Conservation (phyloP, 202 grass and related monocot species). For the Panicum virgatum region DNA sequence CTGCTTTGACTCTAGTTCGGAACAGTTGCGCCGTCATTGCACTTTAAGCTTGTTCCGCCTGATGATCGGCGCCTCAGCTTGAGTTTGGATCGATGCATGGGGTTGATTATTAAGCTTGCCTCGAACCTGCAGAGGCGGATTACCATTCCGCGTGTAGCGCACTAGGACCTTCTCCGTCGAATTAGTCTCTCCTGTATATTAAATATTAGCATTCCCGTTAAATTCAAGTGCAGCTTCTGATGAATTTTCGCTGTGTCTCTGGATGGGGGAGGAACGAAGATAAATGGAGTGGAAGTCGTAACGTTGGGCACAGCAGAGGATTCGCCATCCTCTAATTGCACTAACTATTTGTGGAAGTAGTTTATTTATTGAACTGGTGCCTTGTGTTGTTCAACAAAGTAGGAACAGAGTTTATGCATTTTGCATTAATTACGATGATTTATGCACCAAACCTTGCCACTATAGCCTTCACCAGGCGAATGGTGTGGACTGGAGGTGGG, state of each 20-base stretch:
- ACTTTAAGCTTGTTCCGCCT: not conserved
- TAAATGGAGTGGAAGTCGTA: not conserved
- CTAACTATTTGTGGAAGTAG: not conserved
- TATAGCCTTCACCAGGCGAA: not conserved
- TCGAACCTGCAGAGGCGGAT: not conserved
- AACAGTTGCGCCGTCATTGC: not conserved
- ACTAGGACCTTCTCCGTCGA: not conserved
- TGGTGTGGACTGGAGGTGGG: not conserved
- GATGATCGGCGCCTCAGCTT: not conserved
- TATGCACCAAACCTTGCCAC: not conserved
- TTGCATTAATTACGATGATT: not conserved
- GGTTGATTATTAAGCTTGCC: not conserved
- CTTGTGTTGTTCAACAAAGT: not conserved
- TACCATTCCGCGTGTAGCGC: not conserved
- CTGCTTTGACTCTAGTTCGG: not conserved
- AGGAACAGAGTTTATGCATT: not conserved
- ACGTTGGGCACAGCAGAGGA: not conserved
- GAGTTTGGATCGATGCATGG: not conserved
- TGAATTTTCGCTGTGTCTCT: not conserved
- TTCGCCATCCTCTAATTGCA: not conserved
- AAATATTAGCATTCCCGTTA: not conserved
- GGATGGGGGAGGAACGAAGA: not conserved
- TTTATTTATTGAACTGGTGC: not conserved
- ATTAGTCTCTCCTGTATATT: not conserved
- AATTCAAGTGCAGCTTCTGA: not conserved